Evolutionary conservation across 164 flowering plant species (phyloP).

Genomic region (Akebia trifoliata): DNA sequence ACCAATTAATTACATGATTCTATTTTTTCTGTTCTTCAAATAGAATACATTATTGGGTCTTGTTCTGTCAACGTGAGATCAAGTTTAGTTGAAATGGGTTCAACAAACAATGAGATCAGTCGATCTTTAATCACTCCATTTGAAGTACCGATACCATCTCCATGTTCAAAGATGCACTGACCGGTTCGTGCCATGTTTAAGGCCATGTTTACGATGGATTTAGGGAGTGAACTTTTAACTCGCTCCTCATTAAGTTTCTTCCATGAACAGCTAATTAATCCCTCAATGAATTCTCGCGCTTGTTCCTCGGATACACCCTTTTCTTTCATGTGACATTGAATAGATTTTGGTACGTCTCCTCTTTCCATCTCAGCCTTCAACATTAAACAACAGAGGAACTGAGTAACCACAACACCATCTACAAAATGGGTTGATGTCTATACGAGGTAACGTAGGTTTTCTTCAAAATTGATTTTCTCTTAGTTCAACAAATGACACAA

Average conservation of each 20-base stretch:
- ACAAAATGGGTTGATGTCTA: no score
- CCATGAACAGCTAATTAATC: slow-evolving; percentile 14
- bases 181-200: neutral
- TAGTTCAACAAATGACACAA: no score
- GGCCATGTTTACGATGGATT: neutral
- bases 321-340: slow-evolving; percentile 17
- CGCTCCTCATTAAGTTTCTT: slow-evolving; percentile 17
- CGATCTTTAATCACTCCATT: neutral
- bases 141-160: neutral
- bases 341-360: slow-evolving; percentile 16
- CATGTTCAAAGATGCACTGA: neutral
- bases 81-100: neutral
- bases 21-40: no score
- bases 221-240: slow-evolving; percentile 7
- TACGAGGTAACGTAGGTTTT: no score
- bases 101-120: neutral
- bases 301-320: slow-evolving; percentile 8
- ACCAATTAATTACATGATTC: no score
- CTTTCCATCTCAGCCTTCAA: slow-evolving; percentile 17
- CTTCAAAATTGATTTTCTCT: no score
- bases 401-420: no score
- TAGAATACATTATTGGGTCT: no score
- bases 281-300: slow-evolving; percentile 12
- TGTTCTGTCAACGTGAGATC: no score
- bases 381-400: no score